Evolutionary conservation across 441 rosid species (phyloP).

Genomic region (Mallotus repandus): DNA sequence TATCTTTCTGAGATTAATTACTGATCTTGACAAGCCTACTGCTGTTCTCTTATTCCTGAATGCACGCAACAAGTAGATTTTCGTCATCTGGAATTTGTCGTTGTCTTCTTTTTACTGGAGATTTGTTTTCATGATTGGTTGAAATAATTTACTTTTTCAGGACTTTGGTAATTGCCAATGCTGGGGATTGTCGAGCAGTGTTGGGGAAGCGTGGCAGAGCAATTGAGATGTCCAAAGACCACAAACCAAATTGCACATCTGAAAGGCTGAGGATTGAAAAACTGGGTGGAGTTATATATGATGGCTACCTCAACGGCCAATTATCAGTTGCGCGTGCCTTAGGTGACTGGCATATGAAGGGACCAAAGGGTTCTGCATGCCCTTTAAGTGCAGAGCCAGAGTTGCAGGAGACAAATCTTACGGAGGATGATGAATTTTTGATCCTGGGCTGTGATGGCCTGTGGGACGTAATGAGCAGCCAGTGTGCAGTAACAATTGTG

Average conservation of each 20-base stretch:
- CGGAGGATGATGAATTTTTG: slow-evolving; percentile 83
- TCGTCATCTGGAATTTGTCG: too few relatives aligned
- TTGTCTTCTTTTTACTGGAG: too few relatives aligned
- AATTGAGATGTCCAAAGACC: slow-evolving; percentile 79
- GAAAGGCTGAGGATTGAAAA: slow-evolving; percentile 76
- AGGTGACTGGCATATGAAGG: slow-evolving; percentile 96
- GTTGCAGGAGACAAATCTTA: slow-evolving; percentile 50
- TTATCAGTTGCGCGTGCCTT: slow-evolving; percentile 87
- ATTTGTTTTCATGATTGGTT: too few relatives aligned
- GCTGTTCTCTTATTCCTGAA: too few relatives aligned
- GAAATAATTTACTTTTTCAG: slow-evolving; percentile 29
- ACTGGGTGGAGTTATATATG: slow-evolving; percentile 80
- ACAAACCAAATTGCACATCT: slow-evolving; percentile 66
- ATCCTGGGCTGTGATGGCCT: slow-evolving; percentile 91
- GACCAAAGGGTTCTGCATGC: slow-evolving; percentile 66
- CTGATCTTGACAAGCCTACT: too few relatives aligned
- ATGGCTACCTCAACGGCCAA: slow-evolving; percentile 88
- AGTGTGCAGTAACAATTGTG: slow-evolving; percentile 73
- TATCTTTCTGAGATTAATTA: neutral
- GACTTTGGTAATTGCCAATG: slow-evolving; percentile 72
- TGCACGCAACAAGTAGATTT: too few relatives aligned
- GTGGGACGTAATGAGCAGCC: slow-evolving; percentile 97
- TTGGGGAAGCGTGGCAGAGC: slow-evolving; percentile 83
- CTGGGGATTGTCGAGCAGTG: slow-evolving; percentile 93
- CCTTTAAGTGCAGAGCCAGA: slow-evolving; percentile 87